These are phyloP conservation scores for Euphorbia pulcherrima DNA, from an alignment of 345 rosid genomes.

Conservation along the genomic window DNA sequence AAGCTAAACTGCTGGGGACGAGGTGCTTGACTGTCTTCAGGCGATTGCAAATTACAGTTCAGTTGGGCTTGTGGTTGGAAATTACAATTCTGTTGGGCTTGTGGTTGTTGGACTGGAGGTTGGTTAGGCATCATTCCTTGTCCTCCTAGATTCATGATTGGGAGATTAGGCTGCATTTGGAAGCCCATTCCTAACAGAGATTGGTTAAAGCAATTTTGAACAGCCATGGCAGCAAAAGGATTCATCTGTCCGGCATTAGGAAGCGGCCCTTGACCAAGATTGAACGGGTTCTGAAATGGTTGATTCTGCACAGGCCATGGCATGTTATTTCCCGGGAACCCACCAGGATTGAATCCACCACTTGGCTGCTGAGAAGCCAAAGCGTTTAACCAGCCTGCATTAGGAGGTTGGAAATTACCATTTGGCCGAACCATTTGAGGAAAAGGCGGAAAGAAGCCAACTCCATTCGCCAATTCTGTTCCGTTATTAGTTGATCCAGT, in stretches of 20 bases:
- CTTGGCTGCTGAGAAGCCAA: slow-evolving; percentile 32
- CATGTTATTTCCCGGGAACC: slow-evolving; percentile 42
- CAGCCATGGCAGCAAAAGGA: slow-evolving; percentile 35
- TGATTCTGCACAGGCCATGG: slow-evolving; percentile 44
- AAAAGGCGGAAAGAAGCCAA: slow-evolving; percentile 33
- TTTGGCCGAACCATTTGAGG: slow-evolving; percentile 33
- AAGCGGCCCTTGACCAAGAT: slow-evolving; percentile 38
- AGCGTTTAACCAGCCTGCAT: slow-evolving; percentile 38
- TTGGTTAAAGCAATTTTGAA: too few species aligned
- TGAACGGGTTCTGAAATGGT: slow-evolving; percentile 52
- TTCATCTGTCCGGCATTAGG: slow-evolving; percentile 46
- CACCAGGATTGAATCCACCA: slow-evolving; percentile 25
- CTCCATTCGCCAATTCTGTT: slow-evolving; percentile 31
- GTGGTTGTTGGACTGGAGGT: too few species aligned
- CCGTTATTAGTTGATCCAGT: too few species aligned
- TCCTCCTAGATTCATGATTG: slow-evolving; percentile 25
- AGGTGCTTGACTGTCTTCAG: slow-evolving; percentile 27
- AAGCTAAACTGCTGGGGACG: slow-evolving; percentile 40
- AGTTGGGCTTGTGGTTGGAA: slow-evolving; percentile 6
- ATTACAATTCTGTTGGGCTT: slow-evolving; percentile 20
- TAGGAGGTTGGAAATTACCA: slow-evolving; percentile 28
- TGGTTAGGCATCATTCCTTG: slow-evolving; percentile 25
- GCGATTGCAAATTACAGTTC: slow-evolving; percentile 18
- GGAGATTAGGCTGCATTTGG: slow-evolving; percentile 16
- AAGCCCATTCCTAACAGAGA: slow-evolving; percentile 40